Conservation (phyloP, 2,329 filamentous ascomycete genomes). For the Neopestalotiopsis sp. region DNA sequence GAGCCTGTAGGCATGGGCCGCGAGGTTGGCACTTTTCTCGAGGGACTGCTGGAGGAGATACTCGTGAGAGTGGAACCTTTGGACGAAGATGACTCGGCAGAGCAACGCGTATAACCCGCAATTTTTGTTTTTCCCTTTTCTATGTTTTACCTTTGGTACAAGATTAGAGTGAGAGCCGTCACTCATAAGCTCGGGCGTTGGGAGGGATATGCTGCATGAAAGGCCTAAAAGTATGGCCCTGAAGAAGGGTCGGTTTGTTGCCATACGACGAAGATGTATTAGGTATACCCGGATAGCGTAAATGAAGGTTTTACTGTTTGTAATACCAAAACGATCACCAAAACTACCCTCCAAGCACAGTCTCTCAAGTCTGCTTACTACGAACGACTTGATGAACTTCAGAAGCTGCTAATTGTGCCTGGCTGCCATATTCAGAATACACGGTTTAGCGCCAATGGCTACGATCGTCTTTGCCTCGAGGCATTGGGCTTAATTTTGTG, state of each 20-base stretch:
- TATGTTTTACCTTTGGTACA: no score
- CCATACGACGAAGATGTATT: background rate
- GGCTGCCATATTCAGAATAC: no score
- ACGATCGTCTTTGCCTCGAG: no score
- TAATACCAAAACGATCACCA: background rate
- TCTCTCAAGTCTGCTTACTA: no score
- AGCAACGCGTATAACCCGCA: background rate
- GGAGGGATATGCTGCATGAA: background rate
- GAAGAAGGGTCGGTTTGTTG: constrained; percentile 3
- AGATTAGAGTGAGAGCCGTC: background rate
- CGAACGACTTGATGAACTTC: no score
- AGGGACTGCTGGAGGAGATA: constrained; percentile 92
- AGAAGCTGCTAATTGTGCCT: no score
- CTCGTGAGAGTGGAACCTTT: constrained; percentile 88
- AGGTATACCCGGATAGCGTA: background rate
- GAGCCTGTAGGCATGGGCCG: constrained; percentile 93
- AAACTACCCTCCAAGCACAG: background rate
- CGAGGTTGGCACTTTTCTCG: constrained; percentile 85
- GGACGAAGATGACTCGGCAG: constrained; percentile 66
- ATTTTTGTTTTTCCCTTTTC: no score
- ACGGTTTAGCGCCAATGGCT: no score
- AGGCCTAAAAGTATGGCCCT: background rate
- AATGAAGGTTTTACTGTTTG: background rate
- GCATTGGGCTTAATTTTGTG: no score
- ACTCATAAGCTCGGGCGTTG: constrained; percentile 2